Evolutionary conservation across 331 rosid genomes (phyloP), one percentile per base, ranked within the genome.

Genomic region (Quercus phellos): DNA sequence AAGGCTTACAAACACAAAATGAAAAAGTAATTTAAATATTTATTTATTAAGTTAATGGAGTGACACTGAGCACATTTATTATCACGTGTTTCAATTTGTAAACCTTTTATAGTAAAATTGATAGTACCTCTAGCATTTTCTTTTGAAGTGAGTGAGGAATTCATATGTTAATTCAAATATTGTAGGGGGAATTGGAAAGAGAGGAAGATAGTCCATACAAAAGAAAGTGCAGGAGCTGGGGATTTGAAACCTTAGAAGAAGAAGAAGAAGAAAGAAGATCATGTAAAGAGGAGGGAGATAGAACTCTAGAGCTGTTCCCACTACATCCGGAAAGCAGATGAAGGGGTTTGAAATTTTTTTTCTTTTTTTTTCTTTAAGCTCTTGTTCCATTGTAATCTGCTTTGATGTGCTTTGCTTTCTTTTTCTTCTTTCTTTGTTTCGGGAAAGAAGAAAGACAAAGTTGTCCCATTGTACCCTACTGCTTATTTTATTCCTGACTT

Each of bases 271-370:
- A 88, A 51, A 81, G 78, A 22, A 54, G 46, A 56, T 82, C 72
- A 2, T 61, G 81, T 77, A 83, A 83, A 73, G 85, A 86, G 59
- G 92, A 83, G 64, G 88, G 82, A 74, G 87, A 86, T 61, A 87
- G 82, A 84, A 94, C 97, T 73, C 84, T 94, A 81, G 93, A 94
- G 89, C 93, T 94, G 58, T 94, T 94, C 81, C 98, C 98, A 27
- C 80, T 94, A 78, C 97, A 89, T 84, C 98, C 98, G 22, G 98
- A 94, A 89, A 89, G 97, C 63, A 88, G 89, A 90, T 80, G 90
- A 93, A 82, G 79, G 88, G 84, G 87, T 77, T 84, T 82, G 67
- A 82, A 27, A 8, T 78, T 42, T 67, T 53, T 71, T 72, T 30
- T 19, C 54, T 46, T 64, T 22, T 74, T 80, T 73, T 74, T 42